Conservation (phyloP, 441 rosid species). For the Rhodomyrtus psidioides region DNA sequence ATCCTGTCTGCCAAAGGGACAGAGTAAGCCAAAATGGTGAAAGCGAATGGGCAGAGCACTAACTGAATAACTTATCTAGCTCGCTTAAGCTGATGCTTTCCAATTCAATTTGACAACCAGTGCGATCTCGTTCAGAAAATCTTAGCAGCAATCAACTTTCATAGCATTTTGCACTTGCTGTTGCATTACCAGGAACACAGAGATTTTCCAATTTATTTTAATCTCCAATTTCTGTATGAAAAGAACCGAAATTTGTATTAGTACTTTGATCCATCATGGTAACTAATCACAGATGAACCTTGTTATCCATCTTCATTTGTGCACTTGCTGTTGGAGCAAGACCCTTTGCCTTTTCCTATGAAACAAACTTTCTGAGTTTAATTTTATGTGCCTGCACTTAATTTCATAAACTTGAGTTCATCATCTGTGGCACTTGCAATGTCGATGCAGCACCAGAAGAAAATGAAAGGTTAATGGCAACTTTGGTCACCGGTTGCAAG, state of each 20-base stretch:
- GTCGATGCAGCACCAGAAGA: background rate
- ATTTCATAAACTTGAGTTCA: background rate
- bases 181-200: background rate
- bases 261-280: background rate
- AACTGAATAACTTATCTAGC: background rate
- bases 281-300: background rate
- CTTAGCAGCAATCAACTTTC: background rate
- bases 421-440: background rate
- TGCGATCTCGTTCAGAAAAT: background rate
- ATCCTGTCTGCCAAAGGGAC: background rate
- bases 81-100: background rate
- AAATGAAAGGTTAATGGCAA: background rate
- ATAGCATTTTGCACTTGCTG: background rate
- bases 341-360: background rate
- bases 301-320: background rate
- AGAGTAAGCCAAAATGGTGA: background rate
- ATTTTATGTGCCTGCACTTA: background rate
- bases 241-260: background rate
- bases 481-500: background rate
- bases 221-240: background rate
- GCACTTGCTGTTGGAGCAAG: background rate
- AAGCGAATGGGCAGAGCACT: background rate
- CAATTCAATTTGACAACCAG: background rate
- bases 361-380: background rate
- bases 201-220: background rate